phyloP scores from a whole-genome alignment of 495 filamentous ascomycete genomes.

The Lasiosphaeris hirsuta region DNA sequence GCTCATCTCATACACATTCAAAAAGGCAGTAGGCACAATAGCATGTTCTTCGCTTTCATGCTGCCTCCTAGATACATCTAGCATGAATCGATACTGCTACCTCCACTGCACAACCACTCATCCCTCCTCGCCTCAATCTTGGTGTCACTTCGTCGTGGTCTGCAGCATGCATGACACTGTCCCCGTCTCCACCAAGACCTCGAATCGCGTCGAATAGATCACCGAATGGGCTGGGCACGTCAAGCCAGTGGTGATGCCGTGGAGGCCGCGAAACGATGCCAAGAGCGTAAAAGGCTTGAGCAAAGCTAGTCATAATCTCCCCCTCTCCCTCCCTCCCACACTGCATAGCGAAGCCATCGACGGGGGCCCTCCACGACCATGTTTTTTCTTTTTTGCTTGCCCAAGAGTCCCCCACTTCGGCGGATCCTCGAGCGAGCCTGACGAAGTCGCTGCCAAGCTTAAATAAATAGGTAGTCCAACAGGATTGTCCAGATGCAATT shows the following conservation, averaged over 20 bases:
- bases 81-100: constrained; percentile 12
- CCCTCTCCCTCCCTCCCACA: constrained; percentile 11
- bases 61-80: constrained; percentile 15
- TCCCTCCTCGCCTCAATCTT: constrained; percentile 2
- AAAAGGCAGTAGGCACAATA: neutral
- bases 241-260: neutral
- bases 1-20: neutral
- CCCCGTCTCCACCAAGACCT: constrained; percentile 1
- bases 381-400: constrained; percentile 1
- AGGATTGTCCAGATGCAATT: neutral
- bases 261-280: constrained; percentile 11
- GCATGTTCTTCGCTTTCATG: constrained; percentile 13
- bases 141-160: neutral
- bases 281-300: constrained; percentile 12
- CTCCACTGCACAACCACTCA: neutral
- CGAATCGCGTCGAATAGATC: constrained; percentile 8
- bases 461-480: constrained; percentile 12
- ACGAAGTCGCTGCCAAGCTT: constrained; percentile 8
- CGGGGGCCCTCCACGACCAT: neutral
- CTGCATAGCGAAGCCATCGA: constrained; percentile 15
- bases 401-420: neutral
- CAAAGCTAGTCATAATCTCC: constrained; percentile 19
- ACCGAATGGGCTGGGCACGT: neutral
- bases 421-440: neutral
- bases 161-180: neutral